A percentile compares a stretch with the other conserved stretches of the same genome.
Evolutionary conservation across 148 eudicot genomes (phyloP).

Genomic region (Oxyria digyna): DNA sequence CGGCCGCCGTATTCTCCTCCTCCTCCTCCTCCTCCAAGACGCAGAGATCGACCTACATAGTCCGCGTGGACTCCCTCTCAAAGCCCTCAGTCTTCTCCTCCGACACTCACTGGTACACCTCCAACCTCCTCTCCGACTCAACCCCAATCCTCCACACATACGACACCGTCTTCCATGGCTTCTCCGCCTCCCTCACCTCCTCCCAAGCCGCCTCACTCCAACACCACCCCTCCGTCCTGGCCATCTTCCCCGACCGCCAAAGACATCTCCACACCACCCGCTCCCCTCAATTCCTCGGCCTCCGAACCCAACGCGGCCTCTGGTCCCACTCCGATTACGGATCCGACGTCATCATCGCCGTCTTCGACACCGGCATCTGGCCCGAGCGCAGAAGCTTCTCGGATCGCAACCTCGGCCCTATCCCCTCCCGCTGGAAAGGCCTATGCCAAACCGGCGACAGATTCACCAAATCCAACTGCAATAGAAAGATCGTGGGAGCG

Average conservation of each 20-base stretch:
- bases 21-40: no score
- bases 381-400: slow-evolving; percentile 79
- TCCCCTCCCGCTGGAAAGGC: slow-evolving; percentile 73
- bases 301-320: slow-evolving; percentile 60
- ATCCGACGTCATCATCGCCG: slow-evolving; percentile 71
- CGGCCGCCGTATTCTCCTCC: slow-evolving; percentile 10
- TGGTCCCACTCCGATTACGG: slow-evolving; percentile 99
- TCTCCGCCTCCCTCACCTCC: slow-evolving; percentile 59
- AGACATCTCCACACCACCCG: slow-evolving; percentile 85
- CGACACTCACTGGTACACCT: slow-evolving; percentile 69
- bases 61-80: slow-evolving; percentile 35
- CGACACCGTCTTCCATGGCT: slow-evolving; percentile 81
- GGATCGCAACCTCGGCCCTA: slow-evolving; percentile 69
- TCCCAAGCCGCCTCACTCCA: slow-evolving; percentile 27
- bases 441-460: slow-evolving; percentile 44
- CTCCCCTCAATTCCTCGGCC: slow-evolving; percentile 89
- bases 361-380: slow-evolving; percentile 86
- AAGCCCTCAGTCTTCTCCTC: slow-evolving; percentile 79
- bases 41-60: slow-evolving; percentile 33
- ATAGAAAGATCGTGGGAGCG: slow-evolving; percentile 69
- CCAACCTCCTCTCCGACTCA: slow-evolving; percentile 40
- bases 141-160: slow-evolving; percentile 57
- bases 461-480: slow-evolving; percentile 40
- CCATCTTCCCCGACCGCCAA: slow-evolving; percentile 55
- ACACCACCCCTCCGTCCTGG: slow-evolving; percentile 57